Conservation (phyloP, 225 moss, liverwort and hornwort species). For the Physcomitrellopsis africana region DNA sequence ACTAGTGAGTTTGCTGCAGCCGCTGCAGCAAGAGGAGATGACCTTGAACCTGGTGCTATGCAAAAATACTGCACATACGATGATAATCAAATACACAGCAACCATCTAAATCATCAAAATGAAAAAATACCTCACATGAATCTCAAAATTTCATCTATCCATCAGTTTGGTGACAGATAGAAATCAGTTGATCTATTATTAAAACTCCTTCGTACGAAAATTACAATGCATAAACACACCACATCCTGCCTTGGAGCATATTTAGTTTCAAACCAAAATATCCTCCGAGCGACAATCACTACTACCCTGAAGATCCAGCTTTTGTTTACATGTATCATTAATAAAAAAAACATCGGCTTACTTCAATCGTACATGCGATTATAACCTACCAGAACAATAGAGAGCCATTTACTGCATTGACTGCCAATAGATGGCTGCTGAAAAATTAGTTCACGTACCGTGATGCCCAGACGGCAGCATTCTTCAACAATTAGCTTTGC, state of each 20-base stretch:
- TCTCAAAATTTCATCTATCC: background rate
- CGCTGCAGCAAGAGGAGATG: slow-evolving; percentile 87
- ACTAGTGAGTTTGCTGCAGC: slow-evolving; percentile 84
- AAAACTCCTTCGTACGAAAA: background rate
- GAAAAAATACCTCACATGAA: background rate
- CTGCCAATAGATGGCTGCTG: background rate
- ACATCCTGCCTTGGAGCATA: background rate
- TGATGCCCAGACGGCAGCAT: slow-evolving; percentile 91
- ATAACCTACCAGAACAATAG: background rate
- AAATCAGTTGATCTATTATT: background rate
- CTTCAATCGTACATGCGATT: slow-evolving; percentile 6
- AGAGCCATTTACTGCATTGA: background rate
- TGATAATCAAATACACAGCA: slow-evolving; percentile 14
- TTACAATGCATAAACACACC: background rate
- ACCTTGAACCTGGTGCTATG: slow-evolving; percentile 94
- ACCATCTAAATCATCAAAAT: background rate
- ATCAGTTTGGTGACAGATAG: background rate
- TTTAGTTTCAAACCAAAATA: background rate
- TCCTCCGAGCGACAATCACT: background rate
- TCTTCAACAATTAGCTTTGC: slow-evolving; percentile 91
- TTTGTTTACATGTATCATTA: background rate
- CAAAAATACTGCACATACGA: slow-evolving; percentile 81
- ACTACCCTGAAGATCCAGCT: background rate
- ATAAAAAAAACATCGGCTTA: background rate
- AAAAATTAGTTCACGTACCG: slow-evolving; percentile 59